Percentiles rank a stretch among this genome's conserved stretches.
These are phyloP conservation scores for Hortiboletus flavorubellus DNA, from an alignment of 768 basidiomycete species.

Conservation along the genomic window DNA sequence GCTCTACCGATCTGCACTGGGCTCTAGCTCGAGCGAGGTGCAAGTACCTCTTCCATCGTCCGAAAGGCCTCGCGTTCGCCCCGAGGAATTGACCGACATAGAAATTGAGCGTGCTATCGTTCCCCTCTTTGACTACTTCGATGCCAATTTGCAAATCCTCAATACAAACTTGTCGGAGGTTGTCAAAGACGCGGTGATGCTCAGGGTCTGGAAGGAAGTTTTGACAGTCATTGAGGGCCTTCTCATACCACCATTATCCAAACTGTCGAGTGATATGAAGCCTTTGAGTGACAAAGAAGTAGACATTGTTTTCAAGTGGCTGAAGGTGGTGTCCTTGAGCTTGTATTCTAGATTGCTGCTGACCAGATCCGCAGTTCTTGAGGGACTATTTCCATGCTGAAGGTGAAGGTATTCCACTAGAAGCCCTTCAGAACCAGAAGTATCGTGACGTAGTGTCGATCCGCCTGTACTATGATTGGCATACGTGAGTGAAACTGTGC, in stretches of 20 bases:
- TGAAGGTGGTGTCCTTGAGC: slow-evolving; percentile 57
- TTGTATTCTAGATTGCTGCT: not conserved
- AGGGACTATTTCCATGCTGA: slow-evolving; percentile 93
- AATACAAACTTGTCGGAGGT: slow-evolving; percentile 83
- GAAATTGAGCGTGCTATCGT: slow-evolving; percentile 93
- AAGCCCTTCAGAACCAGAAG: slow-evolving; percentile 88
- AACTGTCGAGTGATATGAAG: slow-evolving; percentile 84
- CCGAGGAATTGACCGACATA: slow-evolving; percentile 83
- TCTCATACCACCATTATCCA: slow-evolving; percentile 87
- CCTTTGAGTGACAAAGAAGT: slow-evolving; percentile 94
- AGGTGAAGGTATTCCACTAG: slow-evolving; percentile 86
- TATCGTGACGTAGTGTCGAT: slow-evolving; percentile 90
- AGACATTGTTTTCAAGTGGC: slow-evolving; percentile 98
- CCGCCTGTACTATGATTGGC: slow-evolving; percentile 95
- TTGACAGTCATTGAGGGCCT: slow-evolving; percentile 80
- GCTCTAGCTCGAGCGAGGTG: slow-evolving; percentile 62
- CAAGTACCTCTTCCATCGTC: slow-evolving; percentile 70
- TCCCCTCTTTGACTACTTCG: slow-evolving; percentile 94
- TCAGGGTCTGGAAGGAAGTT: slow-evolving; percentile 94
- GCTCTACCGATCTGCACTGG: slow-evolving; percentile 77
- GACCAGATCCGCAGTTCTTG: slow-evolving; percentile 60
- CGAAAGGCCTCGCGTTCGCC: slow-evolving; percentile 75
- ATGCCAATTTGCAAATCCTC: slow-evolving; percentile 86
- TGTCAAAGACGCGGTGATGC: slow-evolving; percentile 91
- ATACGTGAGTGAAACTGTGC: slow-evolving; percentile 55